Evolutionary conservation across 345 rosid species (phyloP), one percentile per base, ranked within the genome.

Genomic region (Lepidium africanum): DNA sequence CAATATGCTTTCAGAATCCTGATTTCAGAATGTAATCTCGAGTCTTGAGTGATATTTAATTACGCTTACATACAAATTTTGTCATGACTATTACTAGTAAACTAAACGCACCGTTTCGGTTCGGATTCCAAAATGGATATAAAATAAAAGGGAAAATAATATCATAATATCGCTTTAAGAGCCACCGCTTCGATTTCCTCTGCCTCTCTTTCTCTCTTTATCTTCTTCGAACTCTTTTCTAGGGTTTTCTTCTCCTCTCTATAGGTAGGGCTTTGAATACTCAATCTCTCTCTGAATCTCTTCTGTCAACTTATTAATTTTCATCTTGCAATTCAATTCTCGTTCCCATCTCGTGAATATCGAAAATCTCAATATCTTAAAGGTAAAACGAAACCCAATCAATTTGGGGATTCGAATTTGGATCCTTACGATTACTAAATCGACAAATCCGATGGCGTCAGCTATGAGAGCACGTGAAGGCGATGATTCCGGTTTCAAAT

Each of bases 391-490:
- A 30, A 30, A 0, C 33, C 33, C 56, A 23, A 52, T 52, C 69
- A 7, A 58, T 42, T 21, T 37, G 15, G 32, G 41, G 60, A 30
- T 33, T 52, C 52, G 59, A 17, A 2, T 33, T 43, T 10, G 58
- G 51, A 35, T 32, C 46, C 41, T 36, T 45, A 42, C 64, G 10
- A 45, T 45, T 25, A 11, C 42, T 16, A 3, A 30, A 19, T 36
- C 19, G 15, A 16, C 2, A 23, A 37, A 51, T 25, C 19, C 36
- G 67, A 83, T 86, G 86, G 81, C 52, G 13, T 81, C 84, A 21
- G 76, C 76, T 11, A 74, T 72, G 56, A 84, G 54, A 80, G 76
- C 43, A 38, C 77, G 70, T 37, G 86, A 80, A 10, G 77, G 74
- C 7, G 85, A 80, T 11, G 77, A 42, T 16, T 38, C 66, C 1